These are phyloP conservation scores for Tricholoma flavovirens DNA, from an alignment of 768 basidiomycete genomes.

Conservation along the genomic window DNA sequence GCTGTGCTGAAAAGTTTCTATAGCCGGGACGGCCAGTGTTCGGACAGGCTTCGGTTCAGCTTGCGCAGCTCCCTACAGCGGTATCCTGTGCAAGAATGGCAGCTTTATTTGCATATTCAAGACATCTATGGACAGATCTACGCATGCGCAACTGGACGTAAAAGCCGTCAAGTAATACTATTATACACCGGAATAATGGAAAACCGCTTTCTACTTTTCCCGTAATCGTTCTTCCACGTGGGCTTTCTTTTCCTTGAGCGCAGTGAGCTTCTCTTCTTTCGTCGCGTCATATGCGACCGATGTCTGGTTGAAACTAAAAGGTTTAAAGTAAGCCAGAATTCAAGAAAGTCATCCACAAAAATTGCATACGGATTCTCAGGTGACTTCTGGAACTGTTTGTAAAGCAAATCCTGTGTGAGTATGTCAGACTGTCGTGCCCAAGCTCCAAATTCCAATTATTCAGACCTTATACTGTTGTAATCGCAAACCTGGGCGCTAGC, in stretches of 20 bases:
- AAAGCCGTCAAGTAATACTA: neutral
- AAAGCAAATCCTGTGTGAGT: conserved; percentile 62
- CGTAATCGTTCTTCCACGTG: conserved; percentile 64
- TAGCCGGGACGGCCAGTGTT: neutral
- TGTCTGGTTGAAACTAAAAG: conserved; percentile 74
- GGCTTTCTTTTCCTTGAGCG: conserved; percentile 62
- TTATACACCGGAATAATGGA: neutral
- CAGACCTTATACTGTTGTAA: conserved; percentile 84
- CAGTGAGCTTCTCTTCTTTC: conserved; percentile 80
- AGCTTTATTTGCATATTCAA: no score
- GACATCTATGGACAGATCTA: no score
- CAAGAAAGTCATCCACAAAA: neutral
- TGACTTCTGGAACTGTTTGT: conserved; percentile 95
- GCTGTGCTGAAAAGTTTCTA: neutral
- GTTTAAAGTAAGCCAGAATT: neutral
- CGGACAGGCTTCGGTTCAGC: neutral
- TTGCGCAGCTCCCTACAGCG: neutral
- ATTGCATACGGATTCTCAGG: conserved; percentile 88
- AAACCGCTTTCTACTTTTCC: conserved; percentile 24
- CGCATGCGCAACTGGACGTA: neutral
- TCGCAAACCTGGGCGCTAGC: conserved; percentile 81
- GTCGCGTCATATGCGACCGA: conserved; percentile 76
- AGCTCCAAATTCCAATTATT: neutral
- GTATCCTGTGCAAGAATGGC: neutral
- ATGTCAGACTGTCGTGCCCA: conserved; percentile 2